Evolutionary conservation across 257 asterid species (phyloP).

Genomic region (Capsicum rhomboideum): DNA sequence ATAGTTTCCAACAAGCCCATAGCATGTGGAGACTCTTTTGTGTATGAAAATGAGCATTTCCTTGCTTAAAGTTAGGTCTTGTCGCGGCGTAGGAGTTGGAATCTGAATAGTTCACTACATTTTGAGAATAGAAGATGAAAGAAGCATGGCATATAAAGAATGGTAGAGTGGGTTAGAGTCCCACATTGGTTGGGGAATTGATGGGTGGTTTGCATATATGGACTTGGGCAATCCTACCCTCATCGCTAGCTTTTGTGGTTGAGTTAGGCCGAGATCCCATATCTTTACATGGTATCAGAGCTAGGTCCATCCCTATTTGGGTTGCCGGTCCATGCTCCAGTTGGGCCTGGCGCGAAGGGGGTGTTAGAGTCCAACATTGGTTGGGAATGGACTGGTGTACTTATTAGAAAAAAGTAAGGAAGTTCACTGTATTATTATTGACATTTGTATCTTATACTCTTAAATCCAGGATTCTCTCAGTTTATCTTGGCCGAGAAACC

Average conservation of each 20-base stretch:
- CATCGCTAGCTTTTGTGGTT: neutral
- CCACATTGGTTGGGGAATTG: neutral
- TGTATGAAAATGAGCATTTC: neutral
- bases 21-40: neutral
- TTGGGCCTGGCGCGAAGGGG: no score
- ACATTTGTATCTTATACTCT: constrained; percentile 15
- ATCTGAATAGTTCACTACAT: neutral
- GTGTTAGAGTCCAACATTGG: neutral
- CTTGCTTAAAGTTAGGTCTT: neutral
- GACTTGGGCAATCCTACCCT: neutral
- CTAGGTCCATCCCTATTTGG: no score
- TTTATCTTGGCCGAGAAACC: constrained; percentile 63
- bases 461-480: constrained; percentile 52
- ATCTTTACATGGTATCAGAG: neutral
- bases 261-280: neutral
- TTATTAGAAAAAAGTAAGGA: neutral
- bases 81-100: neutral
- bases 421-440: constrained; percentile 4
- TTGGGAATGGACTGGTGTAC: neutral
- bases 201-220: neutral
- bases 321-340: no score
- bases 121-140: neutral
- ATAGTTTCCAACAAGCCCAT: neutral
- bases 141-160: constrained; percentile 1
- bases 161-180: neutral